Base-by-base conservation (phyloP, 305 asterid species). In the Fraxinus baroniana region DNA sequence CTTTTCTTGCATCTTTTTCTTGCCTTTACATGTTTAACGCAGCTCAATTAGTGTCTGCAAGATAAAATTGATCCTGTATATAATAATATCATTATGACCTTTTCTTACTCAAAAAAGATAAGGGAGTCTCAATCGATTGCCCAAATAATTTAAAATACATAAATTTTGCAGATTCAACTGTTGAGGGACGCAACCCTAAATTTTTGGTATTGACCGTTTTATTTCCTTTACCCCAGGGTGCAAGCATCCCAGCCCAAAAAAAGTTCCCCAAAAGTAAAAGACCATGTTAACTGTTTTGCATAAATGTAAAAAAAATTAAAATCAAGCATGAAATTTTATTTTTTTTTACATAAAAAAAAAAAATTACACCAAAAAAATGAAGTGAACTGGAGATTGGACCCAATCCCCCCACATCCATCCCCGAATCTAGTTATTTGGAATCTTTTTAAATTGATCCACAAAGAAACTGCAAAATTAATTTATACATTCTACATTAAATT, bases 71-170 rank as follows among this genome's bases (percentile, higher is more conserved):
- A 33, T 7, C 57, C 5, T 78, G 52, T 55, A 9, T 20, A 1
- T 18, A 64, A 12, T 41, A 74, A 72, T 82, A 75, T 70, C 22
- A 13, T 70, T 55, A 26, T 12, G 28, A 37, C 76, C 57, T 72
- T n/a, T 71, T 79, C 60, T 79, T 76, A 77, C 82, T 39, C 24
- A 12, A 28, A 72, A 60, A 79, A 79, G 32, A 72, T 10, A 1
- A 33, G n/a, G 64, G 7, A 24, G 74, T 12, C 74, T 68, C 74
- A 68, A 13, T 68, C 9, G 17, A 68, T 68, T 30, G 3, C 74
- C 39, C 37, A 4, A 68, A 68, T 68, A 13, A 68, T 26, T 64
- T 13, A 68, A 26, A 10, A 68, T 68, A 68, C 39, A 28, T 32
- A 32, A 22, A 3, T 8, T 64, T 8, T 24, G 32, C 35, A 64